Evolutionary conservation across 768 basidiomycete genomes (phyloP).

Genomic region (Myochromella boudieri): DNA sequence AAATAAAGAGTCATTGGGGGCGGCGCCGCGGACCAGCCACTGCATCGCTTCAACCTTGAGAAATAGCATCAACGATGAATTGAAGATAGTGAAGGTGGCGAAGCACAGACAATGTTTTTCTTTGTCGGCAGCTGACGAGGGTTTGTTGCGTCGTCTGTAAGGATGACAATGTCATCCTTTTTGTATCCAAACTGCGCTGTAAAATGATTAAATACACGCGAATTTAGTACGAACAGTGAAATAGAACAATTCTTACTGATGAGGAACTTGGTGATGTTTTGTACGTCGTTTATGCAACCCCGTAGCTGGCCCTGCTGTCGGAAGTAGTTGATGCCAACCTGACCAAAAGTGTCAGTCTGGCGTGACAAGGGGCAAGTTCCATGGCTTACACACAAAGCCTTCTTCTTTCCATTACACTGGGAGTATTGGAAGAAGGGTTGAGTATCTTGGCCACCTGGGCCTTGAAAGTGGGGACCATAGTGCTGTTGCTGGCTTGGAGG

Average conservation of each 20-base stretch:
- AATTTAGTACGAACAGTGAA: not conserved
- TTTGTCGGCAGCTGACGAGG: slow-evolving; percentile 69
- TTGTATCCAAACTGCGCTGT: slow-evolving; percentile 67
- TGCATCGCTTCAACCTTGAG: slow-evolving; percentile 73
- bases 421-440: slow-evolving; percentile 84
- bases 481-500: slow-evolving; percentile 59
- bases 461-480: slow-evolving; percentile 61
- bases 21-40: slow-evolving; percentile 86
- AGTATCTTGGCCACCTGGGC: slow-evolving; percentile 39
- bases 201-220: no score
- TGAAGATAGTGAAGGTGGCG: not conserved
- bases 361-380: no score
- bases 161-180: slow-evolving; percentile 78
- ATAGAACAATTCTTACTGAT: slow-evolving; percentile 43
- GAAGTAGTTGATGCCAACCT: slow-evolving; percentile 91
- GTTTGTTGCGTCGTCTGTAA: slow-evolving; percentile 74
- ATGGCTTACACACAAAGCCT: slow-evolving; percentile 73
- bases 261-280: slow-evolving; percentile 79
- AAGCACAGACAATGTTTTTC: slow-evolving; percentile 67
- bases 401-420: slow-evolving; percentile 84
- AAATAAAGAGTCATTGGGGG: slow-evolving; percentile 83
- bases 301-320: slow-evolving; percentile 64
- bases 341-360: no score
- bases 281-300: slow-evolving; percentile 93
- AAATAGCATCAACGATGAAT: not conserved